Conservation (phyloP, 371 early-diverging fungal species). For the Mortierella sp. region DNA sequence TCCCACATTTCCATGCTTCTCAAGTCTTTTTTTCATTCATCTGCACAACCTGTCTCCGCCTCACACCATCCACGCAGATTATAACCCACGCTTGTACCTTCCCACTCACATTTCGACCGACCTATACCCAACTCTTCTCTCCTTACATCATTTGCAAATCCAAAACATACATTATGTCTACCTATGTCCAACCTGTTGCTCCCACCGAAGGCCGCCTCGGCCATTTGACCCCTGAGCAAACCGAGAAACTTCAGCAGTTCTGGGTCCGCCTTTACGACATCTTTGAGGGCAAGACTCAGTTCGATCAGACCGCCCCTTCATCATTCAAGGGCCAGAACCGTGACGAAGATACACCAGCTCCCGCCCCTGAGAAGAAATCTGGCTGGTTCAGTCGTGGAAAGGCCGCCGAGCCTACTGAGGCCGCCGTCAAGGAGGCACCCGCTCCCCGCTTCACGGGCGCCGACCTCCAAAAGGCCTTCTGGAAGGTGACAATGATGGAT, state of each 20-base stretch:
- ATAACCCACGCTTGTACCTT: conserved; percentile 22
- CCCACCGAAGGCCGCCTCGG: conserved; percentile 61
- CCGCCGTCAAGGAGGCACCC: conserved; percentile 20
- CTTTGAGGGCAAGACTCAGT: conserved; percentile 58
- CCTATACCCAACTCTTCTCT: background rate
- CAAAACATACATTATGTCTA: conserved; percentile 33
- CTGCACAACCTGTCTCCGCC: background rate
- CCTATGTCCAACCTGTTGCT: conserved; percentile 48
- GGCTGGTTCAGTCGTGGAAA: conserved; percentile 54
- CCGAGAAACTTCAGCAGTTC: conserved; percentile 67
- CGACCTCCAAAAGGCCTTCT: conserved; percentile 42
- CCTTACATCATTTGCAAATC: background rate
- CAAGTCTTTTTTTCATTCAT: conserved; percentile 24
- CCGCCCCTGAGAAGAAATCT: conserved; percentile 39
- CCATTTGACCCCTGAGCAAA: conserved; percentile 65
- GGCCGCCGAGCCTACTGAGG: conserved; percentile 18
- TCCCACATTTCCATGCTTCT: conserved; percentile 6
- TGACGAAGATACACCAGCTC: conserved; percentile 37
- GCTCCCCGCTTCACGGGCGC: conserved; percentile 46
- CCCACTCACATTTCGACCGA: background rate
- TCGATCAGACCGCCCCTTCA: conserved; percentile 54
- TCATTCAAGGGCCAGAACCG: conserved; percentile 58
- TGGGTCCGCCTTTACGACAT: conserved; percentile 67
- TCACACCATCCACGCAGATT: conserved; percentile 16
- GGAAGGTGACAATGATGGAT: conserved; percentile 65